Evolutionary conservation across 2,329 filamentous ascomycete species (phyloP).

Genomic region (Alternaria dauci): DNA sequence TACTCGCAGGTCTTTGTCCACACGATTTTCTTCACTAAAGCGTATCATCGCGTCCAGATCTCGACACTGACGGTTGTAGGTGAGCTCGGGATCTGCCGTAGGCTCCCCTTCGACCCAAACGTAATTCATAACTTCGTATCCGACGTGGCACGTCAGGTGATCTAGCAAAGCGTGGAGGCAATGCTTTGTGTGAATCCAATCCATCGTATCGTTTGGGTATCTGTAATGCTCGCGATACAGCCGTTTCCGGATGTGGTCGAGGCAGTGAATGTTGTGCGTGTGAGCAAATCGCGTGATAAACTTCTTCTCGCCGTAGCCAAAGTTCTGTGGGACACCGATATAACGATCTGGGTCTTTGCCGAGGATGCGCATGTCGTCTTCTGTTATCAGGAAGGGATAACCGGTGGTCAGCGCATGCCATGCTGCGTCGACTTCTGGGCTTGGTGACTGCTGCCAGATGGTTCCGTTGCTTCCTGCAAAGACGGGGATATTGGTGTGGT

Average conservation of each 20-base stretch:
- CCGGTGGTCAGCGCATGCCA: neutral
- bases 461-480: neutral
- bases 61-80: neutral
- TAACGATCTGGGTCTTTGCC: neutral
- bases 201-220: neutral
- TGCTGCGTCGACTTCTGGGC: neutral
- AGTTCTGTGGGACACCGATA: neutral
- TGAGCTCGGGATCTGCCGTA: neutral
- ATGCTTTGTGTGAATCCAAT: neutral
- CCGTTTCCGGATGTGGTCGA: neutral
- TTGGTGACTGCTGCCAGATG: neutral
- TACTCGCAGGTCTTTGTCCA: neutral
- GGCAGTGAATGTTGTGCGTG: neutral
- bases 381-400: neutral
- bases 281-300: neutral
- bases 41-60: neutral
- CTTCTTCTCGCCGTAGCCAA: neutral
- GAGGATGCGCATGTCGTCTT: neutral
- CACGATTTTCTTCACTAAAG: neutral
- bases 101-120: neutral
- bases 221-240: neutral
- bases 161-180: neutral
- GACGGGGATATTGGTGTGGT: neutral
- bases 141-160: neutral
- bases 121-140: neutral